Percentiles rank a stretch among this genome's conserved stretches.
phyloP scores from a whole-genome alignment of 2,329 filamentous ascomycete genomes.

The Ophioceras dolichostomum region DNA sequence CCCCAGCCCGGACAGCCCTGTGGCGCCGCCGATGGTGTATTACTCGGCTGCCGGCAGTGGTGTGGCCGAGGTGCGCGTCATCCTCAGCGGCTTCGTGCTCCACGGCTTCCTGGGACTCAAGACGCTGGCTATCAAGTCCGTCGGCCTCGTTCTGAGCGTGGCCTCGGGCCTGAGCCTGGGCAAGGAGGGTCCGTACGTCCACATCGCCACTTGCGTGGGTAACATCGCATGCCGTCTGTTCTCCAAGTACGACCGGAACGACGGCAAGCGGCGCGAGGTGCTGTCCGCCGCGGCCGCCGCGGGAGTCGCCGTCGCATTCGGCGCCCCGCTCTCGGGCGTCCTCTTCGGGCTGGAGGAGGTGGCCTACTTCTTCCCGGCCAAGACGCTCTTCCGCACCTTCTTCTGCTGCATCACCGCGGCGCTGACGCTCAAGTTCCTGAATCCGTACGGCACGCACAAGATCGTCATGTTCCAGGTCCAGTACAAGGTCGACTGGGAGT shows the following conservation, averaged over 20 bases:
- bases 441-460: slow-evolving; percentile 92
- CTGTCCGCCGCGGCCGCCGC: slow-evolving; percentile 87
- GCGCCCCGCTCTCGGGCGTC: slow-evolving; percentile 75
- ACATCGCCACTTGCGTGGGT: slow-evolving; percentile 88
- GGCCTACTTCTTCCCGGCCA: slow-evolving; percentile 92
- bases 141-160: slow-evolving; percentile 75
- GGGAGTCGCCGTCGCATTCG: slow-evolving; percentile 89
- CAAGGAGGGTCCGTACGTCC: slow-evolving; percentile 94
- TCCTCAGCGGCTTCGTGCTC: slow-evolving; percentile 92
- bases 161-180: slow-evolving; percentile 87
- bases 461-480: slow-evolving; percentile 94
- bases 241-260: slow-evolving; percentile 84
- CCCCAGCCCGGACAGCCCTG: slow-evolving; percentile 4
- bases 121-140: slow-evolving; percentile 75
- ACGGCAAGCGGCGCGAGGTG: slow-evolving; percentile 86
- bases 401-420: slow-evolving; percentile 95
- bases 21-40: slow-evolving; percentile 67
- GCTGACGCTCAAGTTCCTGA: slow-evolving; percentile 83
- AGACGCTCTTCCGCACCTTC: slow-evolving; percentile 93
- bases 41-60: slow-evolving; percentile 94
- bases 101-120: slow-evolving; percentile 88
- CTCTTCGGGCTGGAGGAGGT: slow-evolving; percentile 93
- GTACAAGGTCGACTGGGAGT: slow-evolving; percentile 83
- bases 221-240: slow-evolving; percentile 95
- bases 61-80: slow-evolving; percentile 94